Evolutionary conservation across 2,329 filamentous ascomycete species (phyloP), one percentile per base, ranked within the genome.

Genomic region (Cladosporium sp.): DNA sequence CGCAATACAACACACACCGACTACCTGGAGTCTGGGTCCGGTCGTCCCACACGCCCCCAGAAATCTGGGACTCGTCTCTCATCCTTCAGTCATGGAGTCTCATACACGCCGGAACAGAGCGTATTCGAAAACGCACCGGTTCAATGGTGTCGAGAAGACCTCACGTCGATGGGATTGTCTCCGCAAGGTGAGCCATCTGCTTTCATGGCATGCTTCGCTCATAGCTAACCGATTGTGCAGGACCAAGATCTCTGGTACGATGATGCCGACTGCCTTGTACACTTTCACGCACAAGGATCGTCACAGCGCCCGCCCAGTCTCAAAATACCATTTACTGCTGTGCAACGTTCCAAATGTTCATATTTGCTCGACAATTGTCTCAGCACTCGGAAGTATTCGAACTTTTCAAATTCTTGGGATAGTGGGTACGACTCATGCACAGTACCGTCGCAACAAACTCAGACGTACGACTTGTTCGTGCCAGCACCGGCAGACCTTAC

Each of bases 201-300:
- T 6, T 33, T 26, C 18, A 12, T 35, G 2, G 3, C 18, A 12
- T 64, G 7, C 33, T 28, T 26, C 57, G n/a, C 44, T 5, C 31
- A 7, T 5, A 16, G 29, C 63, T 56, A 29, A 50, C 12, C 21
- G 18, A 31, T 35, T 14, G 4, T 18, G 29, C 66, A 93, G 90
- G 91, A 93, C 70, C 81, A 85, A 2, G 90, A 92, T 69, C 80
- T 94, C 2, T 93, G 88, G 88, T 82, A 84, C 67, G 80, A 83
- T 12, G 78, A 88, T 68, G 90, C 88, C 16, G 87, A 92, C 73
- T 93, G 90, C 71, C 81, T 87, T 18, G 83, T 93, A 1, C 84
- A 93, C 75, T 80, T 93, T 0, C 88, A 91, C 71, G 84, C 79
- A n/a, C 82, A 83, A 68, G 88, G 88, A 46, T 85, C 87, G 64